Base-by-base conservation (phyloP, 768 basidiomycete species). In the Cantharellus anzutake region DNA sequence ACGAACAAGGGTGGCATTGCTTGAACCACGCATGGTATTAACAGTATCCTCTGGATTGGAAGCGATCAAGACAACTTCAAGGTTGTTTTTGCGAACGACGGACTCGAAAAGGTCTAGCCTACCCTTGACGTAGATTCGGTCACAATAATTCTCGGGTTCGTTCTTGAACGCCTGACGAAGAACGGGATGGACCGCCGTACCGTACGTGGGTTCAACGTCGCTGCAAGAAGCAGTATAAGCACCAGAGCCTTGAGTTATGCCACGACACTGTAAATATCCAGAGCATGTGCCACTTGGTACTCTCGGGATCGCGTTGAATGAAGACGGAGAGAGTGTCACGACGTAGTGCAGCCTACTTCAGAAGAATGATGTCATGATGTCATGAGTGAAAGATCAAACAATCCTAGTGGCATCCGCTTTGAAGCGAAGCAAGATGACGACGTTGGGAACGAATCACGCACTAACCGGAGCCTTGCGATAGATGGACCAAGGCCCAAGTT, bases 401-500 rank as follows among this genome's bases (percentile, higher is more conserved):
- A 75, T 61, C 38, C 70, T 74, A 0, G 80, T 78, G 4, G 80
- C 78, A 53, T 78, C 71, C 16, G 61, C 66, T 59, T 80, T 80
- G 63, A 75, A 71, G 60, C 76, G 73, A 40, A 67, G 68, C 1
- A 79, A 72, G 56, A 80, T 75, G 11, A 78, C 78, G 65, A 80
- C 78, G 59, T 72, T 73, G 2, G 79, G 80, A 41, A 80, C 68
- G 5, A 78, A 74, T 59, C 75, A 78, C 56, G 74, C 71, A n/a
- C 72, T 71, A 42, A 82, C 78, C 4, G 75, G 71, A 7, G 79
- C 63, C 66, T 79, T 78, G 60, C 78, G 73, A 3, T 81, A 72
- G 51, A 78, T 70, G 16, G 74, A 40, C 80, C 80, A 82, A 16
- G 80, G 79, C 16, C 78, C 67, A 81, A 35, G 73, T 66, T 51